phyloP scores from a whole-genome alignment of 2,329 filamentous ascomycete species.

The Aspergillus aculeatus region DNA sequence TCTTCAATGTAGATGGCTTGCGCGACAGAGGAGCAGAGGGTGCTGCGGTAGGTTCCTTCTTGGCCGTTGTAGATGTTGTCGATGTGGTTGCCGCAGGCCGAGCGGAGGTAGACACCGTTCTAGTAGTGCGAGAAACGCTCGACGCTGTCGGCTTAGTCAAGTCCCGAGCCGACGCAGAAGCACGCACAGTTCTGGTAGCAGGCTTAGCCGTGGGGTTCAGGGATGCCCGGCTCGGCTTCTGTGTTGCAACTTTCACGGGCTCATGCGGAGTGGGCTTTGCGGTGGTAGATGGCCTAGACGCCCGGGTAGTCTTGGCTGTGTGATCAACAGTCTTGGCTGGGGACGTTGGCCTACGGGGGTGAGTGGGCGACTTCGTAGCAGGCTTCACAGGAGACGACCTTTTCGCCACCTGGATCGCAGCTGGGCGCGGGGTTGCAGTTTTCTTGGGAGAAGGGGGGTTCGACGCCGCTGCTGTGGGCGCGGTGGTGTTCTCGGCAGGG shows the following conservation, averaged over 20 bases:
- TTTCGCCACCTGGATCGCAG: slow-evolving; percentile 31
- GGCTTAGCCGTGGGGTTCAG: slow-evolving; percentile 32
- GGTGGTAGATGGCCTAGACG: slow-evolving; percentile 26
- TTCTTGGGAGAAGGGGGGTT: slow-evolving; percentile 23
- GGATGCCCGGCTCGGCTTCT: slow-evolving; percentile 34
- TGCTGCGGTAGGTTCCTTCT: slow-evolving; percentile 23
- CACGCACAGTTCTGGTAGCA: slow-evolving; percentile 25
- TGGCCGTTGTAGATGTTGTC: slow-evolving; percentile 42
- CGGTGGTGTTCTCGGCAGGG: slow-evolving; percentile 9
- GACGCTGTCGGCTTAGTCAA: slow-evolving; percentile 24
- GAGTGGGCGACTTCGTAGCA: slow-evolving; percentile 21
- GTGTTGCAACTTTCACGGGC: slow-evolving; percentile 25
- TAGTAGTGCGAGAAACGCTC: slow-evolving; percentile 27
- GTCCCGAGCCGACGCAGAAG: slow-evolving; percentile 32
- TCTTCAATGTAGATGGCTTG: slow-evolving; percentile 39
- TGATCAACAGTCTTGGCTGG: slow-evolving; percentile 21
- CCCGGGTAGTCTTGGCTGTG: slow-evolving; percentile 18
- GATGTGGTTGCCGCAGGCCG: slow-evolving; percentile 44
- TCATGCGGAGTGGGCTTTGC: slow-evolving; percentile 32
- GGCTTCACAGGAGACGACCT: slow-evolving; percentile 15
- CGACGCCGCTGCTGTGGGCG: slow-evolving; percentile 7
- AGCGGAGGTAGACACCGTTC: slow-evolving; percentile 37
- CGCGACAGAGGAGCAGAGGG: slow-evolving; percentile 27
- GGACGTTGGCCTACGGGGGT: slow-evolving; percentile 22
- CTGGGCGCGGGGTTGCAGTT: slow-evolving; percentile 32